These are phyloP conservation scores for Saturnispora dispora DNA, from an alignment of 805 yeast species.

Conservation along the genomic window DNA sequence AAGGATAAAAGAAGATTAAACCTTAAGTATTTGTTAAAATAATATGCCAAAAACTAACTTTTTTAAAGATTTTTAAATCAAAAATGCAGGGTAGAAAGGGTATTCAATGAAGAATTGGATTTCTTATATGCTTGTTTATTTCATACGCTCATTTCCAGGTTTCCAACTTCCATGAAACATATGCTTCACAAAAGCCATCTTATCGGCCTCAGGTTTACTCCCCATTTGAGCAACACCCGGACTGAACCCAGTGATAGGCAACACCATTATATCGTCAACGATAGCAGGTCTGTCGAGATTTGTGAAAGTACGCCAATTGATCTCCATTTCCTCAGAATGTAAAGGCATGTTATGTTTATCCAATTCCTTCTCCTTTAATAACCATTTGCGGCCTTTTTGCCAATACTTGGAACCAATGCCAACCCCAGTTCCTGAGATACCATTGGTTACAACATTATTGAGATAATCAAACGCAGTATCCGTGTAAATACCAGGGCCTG, in stretches of 20 bases:
- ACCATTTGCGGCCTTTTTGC: conserved; percentile 17
- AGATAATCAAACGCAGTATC: conserved; percentile 76
- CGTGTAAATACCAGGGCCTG: conserved; percentile 95
- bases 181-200: conserved; percentile 51
- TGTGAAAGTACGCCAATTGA: conserved; percentile 60
- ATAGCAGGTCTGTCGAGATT: conserved; percentile 45
- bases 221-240: conserved; percentile 72
- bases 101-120: not conserved
- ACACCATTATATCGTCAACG: conserved; percentile 58
- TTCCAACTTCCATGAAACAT: conserved; percentile 64
- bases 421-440: conserved; percentile 26
- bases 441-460: conserved; percentile 43
- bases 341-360: conserved; percentile 19
- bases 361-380: conserved; percentile 17
- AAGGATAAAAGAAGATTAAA: not conserved
- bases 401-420: conserved; percentile 28
- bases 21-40: not conserved
- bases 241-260: conserved; percentile 63
- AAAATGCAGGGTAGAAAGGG: not conserved
- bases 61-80: no score
- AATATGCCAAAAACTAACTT: not conserved
- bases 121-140: not conserved
- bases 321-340: conserved; percentile 20
- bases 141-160: conserved; percentile 18
- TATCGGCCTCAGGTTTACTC: conserved; percentile 33